Conservation (phyloP, 257 asterid genomes). For the Solanum habrochaites region DNA sequence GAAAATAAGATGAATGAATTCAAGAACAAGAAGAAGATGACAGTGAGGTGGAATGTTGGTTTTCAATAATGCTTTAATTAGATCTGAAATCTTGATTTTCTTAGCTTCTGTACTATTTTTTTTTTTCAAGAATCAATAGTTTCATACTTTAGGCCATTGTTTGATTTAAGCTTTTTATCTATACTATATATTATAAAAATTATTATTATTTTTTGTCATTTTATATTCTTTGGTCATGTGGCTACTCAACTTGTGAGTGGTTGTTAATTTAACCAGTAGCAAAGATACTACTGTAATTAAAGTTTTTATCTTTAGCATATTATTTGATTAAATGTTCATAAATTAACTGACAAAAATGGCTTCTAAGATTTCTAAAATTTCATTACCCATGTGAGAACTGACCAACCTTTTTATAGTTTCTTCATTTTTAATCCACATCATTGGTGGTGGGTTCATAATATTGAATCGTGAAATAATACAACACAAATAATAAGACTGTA, state of each 20-base stretch:
- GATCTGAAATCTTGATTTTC: constrained; percentile 33
- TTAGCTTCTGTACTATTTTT: neutral
- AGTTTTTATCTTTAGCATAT: neutral
- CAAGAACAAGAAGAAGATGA: neutral
- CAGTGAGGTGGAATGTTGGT: constrained; percentile 47
- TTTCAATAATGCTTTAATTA: constrained; percentile 18
- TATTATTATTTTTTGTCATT: neutral
- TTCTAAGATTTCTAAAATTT: neutral
- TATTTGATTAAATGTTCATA: neutral
- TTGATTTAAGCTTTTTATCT: constrained; percentile 13
- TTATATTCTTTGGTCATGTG: neutral
- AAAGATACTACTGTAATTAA: neutral
- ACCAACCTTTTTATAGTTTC: neutral
- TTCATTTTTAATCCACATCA: neutral
- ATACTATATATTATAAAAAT: neutral
- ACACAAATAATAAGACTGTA: neutral
- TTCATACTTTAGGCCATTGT: constrained; percentile 18
- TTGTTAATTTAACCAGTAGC: neutral
- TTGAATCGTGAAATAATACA: neutral
- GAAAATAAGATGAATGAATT: neutral
- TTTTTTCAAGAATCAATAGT: neutral
- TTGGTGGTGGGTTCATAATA: neutral
- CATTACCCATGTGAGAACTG: neutral
- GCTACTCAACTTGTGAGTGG: neutral
- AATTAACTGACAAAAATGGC: neutral